Evolutionary conservation across 495 filamentous ascomycete species (phyloP).

Genomic region (Neurospora hispaniola): DNA sequence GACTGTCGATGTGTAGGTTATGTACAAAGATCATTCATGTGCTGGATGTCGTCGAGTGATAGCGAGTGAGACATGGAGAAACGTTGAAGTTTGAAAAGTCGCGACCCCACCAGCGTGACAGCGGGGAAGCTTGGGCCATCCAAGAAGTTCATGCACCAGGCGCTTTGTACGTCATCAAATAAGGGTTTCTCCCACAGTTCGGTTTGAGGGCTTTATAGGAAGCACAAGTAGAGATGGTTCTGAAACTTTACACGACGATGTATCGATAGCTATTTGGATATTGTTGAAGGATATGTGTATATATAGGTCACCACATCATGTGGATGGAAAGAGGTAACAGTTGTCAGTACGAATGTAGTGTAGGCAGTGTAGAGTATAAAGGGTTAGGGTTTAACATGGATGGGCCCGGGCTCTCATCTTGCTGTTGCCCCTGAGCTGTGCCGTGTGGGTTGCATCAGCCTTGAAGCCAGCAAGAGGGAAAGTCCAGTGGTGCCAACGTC

Average conservation of each 20-base stretch:
- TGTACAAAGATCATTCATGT: neutral
- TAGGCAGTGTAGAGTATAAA: neutral
- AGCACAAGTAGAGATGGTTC: neutral
- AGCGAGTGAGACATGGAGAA: neutral
- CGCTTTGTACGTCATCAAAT: neutral
- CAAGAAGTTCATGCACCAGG: neutral
- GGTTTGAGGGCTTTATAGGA: neutral
- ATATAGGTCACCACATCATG: neutral
- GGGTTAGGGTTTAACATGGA: neutral
- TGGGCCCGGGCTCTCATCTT: neutral
- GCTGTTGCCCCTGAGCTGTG: neutral
- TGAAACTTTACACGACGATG: neutral
- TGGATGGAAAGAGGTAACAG: neutral
- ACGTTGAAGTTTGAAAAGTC: neutral
- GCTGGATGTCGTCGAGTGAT: neutral
- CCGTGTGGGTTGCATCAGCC: conserved; percentile 6
- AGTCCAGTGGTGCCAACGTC: neutral
- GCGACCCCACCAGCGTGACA: neutral
- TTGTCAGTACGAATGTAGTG: neutral
- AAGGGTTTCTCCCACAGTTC: neutral
- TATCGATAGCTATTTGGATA: neutral
- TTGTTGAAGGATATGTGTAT: neutral
- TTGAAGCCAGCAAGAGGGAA: conserved; percentile 2
- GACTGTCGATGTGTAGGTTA: neutral
- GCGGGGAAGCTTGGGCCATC: neutral